A percentile compares a stretch with the other conserved stretches of the same genome.
Evolutionary conservation across 805 yeast genomes (phyloP).

Genomic region (Middelhovenomyces tepae): DNA sequence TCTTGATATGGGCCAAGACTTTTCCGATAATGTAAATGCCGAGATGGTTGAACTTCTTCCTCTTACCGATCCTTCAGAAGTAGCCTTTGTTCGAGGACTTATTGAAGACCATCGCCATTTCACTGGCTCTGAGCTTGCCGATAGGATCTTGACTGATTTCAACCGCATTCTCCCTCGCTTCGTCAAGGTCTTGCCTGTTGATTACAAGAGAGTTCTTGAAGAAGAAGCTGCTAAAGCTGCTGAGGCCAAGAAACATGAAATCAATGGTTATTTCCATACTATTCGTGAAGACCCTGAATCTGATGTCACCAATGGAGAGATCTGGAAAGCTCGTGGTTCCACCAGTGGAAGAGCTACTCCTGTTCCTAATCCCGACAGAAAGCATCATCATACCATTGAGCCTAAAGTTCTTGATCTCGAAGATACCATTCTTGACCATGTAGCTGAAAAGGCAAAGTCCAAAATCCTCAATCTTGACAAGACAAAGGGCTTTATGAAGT

Average conservation of each 20-base stretch:
- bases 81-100: conserved; percentile 86
- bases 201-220: conserved; percentile 83
- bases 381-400: no score
- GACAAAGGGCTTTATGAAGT: conserved; percentile 86
- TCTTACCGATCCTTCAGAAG: conserved; percentile 79
- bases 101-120: conserved; percentile 93
- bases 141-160: conserved; percentile 72
- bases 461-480: conserved; percentile 61
- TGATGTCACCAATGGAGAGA: conserved; percentile 86
- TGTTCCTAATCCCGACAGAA: conserved; percentile 18
- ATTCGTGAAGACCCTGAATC: conserved; percentile 76
- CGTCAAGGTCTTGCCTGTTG: conserved; percentile 87
- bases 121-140: conserved; percentile 88
- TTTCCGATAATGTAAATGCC: conserved; percentile 64
- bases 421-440: conserved; percentile 70
- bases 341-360: conserved; percentile 16
- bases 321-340: conserved; percentile 35
- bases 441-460: conserved; percentile 54
- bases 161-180: conserved; percentile 81
- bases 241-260: conserved; percentile 58
- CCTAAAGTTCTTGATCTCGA: conserved; percentile 86
- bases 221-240: conserved; percentile 58
- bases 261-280: conserved; percentile 50
- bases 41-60: conserved; percentile 74
- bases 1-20: conserved; percentile 89